phyloP scores from a whole-genome alignment of 2,329 filamentous ascomycete genomes.

The Microdochium trichocladiopsis region DNA sequence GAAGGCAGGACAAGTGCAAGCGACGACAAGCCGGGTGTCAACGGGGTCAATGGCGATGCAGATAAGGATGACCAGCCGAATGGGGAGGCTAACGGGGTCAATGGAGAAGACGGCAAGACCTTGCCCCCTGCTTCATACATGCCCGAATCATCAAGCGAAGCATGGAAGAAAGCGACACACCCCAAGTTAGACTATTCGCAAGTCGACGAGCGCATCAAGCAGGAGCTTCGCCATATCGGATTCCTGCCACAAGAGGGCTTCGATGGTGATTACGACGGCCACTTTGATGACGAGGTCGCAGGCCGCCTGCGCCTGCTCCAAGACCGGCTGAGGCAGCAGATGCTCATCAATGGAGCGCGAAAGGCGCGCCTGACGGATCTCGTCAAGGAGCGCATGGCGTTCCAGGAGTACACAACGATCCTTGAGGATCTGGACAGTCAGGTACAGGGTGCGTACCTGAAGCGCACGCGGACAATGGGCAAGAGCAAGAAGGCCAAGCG shows the following conservation, averaged over 20 bases:
- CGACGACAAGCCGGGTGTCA: slow-evolving; percentile 51
- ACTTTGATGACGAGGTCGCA: slow-evolving; percentile 90
- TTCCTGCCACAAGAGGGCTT: slow-evolving; percentile 64
- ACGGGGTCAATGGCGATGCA: slow-evolving; percentile 34
- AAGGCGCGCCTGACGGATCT: slow-evolving; percentile 83
- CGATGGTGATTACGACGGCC: slow-evolving; percentile 74
- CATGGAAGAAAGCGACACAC: slow-evolving; percentile 72
- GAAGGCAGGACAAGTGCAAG: slow-evolving; percentile 52
- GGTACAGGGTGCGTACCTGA: slow-evolving; percentile 90
- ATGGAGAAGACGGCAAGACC: slow-evolving; percentile 30
- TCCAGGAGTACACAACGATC: slow-evolving; percentile 95
- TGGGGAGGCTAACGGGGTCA: slow-evolving; percentile 34
- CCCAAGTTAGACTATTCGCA: slow-evolving; percentile 76
- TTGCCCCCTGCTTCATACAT: slow-evolving; percentile 70
- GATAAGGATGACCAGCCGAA: slow-evolving; percentile 46
- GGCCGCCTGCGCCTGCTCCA: slow-evolving; percentile 84
- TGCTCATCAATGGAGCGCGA: slow-evolving; percentile 81
- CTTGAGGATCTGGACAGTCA: slow-evolving; percentile 93
- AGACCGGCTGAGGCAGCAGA: slow-evolving; percentile 71
- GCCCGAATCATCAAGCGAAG: slow-evolving; percentile 66
- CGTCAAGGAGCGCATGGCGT: slow-evolving; percentile 86
- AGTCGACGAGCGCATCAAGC: slow-evolving; percentile 84
- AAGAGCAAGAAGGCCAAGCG: slow-evolving; percentile 89
- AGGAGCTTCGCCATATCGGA: slow-evolving; percentile 85
- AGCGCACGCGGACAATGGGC: slow-evolving; percentile 88